Evolutionary conservation across 805 yeast species (phyloP), one percentile per base, ranked within the genome.

Genomic region (Ogataea paraovalis): DNA sequence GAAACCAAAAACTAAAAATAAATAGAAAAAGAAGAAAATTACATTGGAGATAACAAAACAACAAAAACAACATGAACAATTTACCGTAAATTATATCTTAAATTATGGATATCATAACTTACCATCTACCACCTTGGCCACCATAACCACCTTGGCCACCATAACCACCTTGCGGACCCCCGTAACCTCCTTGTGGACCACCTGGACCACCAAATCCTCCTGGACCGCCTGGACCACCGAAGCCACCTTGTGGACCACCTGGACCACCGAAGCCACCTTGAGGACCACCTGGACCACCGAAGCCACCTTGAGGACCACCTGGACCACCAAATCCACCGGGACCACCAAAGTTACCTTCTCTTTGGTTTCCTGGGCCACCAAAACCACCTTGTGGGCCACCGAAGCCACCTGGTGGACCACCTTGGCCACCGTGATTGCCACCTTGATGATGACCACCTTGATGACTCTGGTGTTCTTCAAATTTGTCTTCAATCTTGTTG

Each of bases 401-500:
- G 16, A 32, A 32, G 14, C 12, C 12, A 12, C 12, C 30, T n/a
- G n/a, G n/a, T n/a, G n/a, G n/a, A n/a, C n/a, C n/a, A n/a, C n/a
- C n/a, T n/a, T n/a, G n/a, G n/a, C n/a, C n/a, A n/a, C n/a, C n/a
- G n/a, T n/a, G n/a, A n/a, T n/a, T n/a, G n/a, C n/a, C n/a, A n/a
- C n/a, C n/a, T n/a, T n/a, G n/a, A n/a, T n/a, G n/a, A n/a, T n/a
- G n/a, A n/a, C 40, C 25, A 10, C 28, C 28, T 55, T 52, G 44
- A 43, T 57, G 28, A 48, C 71, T 72, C 51, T 61, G 57, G 40
- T 54, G 58, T 30, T 14, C 16, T 46, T 55, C 54, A 37, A 49
- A 20, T 33, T 43, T 47, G 57, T 75, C 71, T 56, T 73, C 77
- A 30, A 71, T 52, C 64, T 78, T 75, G 66, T 78, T 72, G 41